Evolutionary conservation across 805 yeast species (phyloP).

Genomic region (Metschnikowia similis): DNA sequence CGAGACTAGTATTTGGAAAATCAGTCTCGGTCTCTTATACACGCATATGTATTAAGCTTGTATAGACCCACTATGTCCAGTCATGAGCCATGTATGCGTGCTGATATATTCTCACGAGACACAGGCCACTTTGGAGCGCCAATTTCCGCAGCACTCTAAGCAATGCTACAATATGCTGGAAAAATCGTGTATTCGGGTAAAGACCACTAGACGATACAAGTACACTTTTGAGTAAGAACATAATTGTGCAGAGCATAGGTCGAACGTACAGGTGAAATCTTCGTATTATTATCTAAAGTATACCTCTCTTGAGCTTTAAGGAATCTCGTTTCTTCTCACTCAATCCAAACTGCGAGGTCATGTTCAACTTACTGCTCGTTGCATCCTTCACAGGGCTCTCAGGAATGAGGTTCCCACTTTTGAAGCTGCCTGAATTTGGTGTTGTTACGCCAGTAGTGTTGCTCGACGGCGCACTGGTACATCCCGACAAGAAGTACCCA

Average conservation of each 20-base stretch:
- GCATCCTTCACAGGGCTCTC: constrained; percentile 13
- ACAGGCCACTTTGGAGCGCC: too few species aligned
- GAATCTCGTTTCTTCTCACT: constrained; percentile 45
- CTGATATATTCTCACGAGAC: too few species aligned
- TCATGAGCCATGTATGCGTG: too few species aligned
- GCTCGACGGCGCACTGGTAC: constrained; percentile 10
- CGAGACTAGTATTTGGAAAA: too few species aligned
- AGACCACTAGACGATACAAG: too few species aligned
- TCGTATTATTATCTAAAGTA: constrained; percentile 22
- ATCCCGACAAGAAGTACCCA: constrained; percentile 23
- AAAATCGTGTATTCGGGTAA: too few species aligned
- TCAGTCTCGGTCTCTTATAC: too few species aligned
- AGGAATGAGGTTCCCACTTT: constrained; percentile 9
- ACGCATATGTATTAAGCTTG: too few species aligned
- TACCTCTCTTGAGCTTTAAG: constrained; percentile 42
- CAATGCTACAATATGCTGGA: too few species aligned
- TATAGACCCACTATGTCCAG: too few species aligned
- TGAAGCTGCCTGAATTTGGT: constrained; percentile 8
- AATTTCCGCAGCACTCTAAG: too few species aligned
- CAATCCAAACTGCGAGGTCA: constrained; percentile 32
- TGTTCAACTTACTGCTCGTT: constrained; percentile 19
- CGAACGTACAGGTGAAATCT: neutral
- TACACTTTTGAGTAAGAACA: too few species aligned
- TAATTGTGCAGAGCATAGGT: neutral
- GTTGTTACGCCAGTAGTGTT: neutral